Evolutionary conservation across 1,284 basidiomycete species (phyloP).

Genomic region (Inonotus obliquus): DNA sequence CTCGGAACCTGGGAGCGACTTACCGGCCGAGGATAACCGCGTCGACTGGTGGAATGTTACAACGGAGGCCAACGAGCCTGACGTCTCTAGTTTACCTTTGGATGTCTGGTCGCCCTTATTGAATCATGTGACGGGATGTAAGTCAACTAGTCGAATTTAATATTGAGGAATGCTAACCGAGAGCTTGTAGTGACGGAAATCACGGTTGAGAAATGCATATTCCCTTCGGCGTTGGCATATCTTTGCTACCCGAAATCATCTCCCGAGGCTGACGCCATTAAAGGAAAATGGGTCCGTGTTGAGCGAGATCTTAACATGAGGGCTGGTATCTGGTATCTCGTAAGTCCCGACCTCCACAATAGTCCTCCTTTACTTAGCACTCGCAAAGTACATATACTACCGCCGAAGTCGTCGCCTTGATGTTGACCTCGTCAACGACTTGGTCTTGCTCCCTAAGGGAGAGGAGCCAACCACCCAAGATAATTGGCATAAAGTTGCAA

Average conservation of each 20-base stretch:
- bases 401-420: slow-evolving; percentile 79
- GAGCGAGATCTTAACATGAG: slow-evolving; percentile 71
- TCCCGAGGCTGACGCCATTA: slow-evolving; percentile 67
- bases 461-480: slow-evolving; percentile 44
- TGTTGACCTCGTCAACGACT: slow-evolving; percentile 61
- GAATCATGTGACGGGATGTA: slow-evolving; percentile 77
- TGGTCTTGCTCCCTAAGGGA: slow-evolving; percentile 49
- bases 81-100: slow-evolving; percentile 66
- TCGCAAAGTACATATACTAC: slow-evolving; percentile 68
- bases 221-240: slow-evolving; percentile 54
- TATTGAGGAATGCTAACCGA: slow-evolving; percentile 15
- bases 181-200: slow-evolving; percentile 69
- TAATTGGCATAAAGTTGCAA: slow-evolving; percentile 54
- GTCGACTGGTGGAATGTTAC: slow-evolving; percentile 75
- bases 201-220: slow-evolving; percentile 62
- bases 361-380: slow-evolving; percentile 1
- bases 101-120: slow-evolving; percentile 80
- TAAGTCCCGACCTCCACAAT: slow-evolving; percentile 27
- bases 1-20: slow-evolving; percentile 8
- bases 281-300: slow-evolving; percentile 87
- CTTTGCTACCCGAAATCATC: slow-evolving; percentile 69
- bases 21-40: slow-evolving; percentile 22
- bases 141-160: slow-evolving; percentile 30
- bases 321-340: slow-evolving; percentile 57
- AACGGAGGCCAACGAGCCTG: slow-evolving; percentile 33